A percentile compares a stretch with the other conserved stretches of the same genome.
phyloP scores from a whole-genome alignment of 176 grass and related monocot genomes.

The Juncus effusus region DNA sequence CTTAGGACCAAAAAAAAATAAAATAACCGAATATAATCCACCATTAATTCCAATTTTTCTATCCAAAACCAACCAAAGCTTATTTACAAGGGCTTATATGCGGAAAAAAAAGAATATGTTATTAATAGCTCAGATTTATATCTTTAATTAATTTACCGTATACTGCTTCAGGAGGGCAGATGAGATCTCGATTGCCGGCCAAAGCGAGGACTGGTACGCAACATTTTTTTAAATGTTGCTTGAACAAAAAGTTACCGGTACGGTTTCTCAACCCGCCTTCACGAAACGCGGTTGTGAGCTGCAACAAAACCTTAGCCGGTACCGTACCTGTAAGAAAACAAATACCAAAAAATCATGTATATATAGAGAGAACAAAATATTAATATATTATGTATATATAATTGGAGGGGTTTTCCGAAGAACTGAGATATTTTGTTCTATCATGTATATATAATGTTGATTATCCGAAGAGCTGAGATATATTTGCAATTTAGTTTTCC shows the following conservation, averaged over 20 bases:
- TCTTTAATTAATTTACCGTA: constrained; percentile 40
- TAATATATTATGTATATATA: too few relatives aligned
- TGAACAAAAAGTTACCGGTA: constrained; percentile 59
- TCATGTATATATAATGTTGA: too few relatives aligned
- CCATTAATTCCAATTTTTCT: too few relatives aligned
- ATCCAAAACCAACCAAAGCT: too few relatives aligned
- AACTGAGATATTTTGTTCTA: too few relatives aligned
- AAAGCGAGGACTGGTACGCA: constrained; percentile 74
- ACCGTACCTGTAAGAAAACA: constrained; percentile 62
- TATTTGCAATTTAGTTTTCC: too few relatives aligned
- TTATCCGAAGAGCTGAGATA: too few relatives aligned
- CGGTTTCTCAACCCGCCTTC: constrained; percentile 73
- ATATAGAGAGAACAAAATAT: too few relatives aligned
- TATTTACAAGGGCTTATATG: constrained; percentile 4
- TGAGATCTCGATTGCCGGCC: constrained; percentile 79
- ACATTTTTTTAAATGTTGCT: constrained; percentile 62
- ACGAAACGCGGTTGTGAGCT: constrained; percentile 74
- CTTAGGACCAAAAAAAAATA: too few relatives aligned
- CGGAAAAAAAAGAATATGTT: background rate
- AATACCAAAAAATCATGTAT: constrained; percentile 4
- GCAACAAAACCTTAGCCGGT: constrained; percentile 84
- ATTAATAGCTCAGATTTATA: background rate
- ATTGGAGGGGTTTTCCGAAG: too few relatives aligned
- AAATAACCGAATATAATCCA: too few relatives aligned
- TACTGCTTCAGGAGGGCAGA: constrained; percentile 90